Evolutionary conservation across 345 rosid genomes (phyloP), one percentile per base, ranked within the genome.

Genomic region (Camelina neglecta): DNA sequence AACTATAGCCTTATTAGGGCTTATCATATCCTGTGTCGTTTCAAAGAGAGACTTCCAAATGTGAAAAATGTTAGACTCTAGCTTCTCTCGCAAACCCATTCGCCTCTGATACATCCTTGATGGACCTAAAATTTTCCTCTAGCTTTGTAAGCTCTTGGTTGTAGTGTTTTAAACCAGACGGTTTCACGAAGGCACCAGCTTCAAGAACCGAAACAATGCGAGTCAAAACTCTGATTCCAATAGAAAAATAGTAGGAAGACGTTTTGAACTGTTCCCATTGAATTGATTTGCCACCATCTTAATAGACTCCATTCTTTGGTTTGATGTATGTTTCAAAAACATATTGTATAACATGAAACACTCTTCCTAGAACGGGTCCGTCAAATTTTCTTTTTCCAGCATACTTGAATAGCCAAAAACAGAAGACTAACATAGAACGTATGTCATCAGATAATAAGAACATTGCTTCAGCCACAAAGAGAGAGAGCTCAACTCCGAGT

Each of bases 61-160:
- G 3, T 29, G 8, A 44, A 35, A 7, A 44, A 44, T 4, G 8
- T 44, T 18, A 57, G 33, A 18, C 44, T 57, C 0, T 11, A 0
- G 13, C 18, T 39, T 69, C 65, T n/a, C 33, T 69, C 1, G 18
- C 24, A 56, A 69, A 69, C 24, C 73, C 63, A 41, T 67, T 67
- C 7, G 61, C 61, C 24, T 26, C 47, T 2, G 23, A 45, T 58
- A 45, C 65, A 70, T 31, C 15, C 15, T 16, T 42, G 18, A 11
- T 9, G 33, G 23, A 45, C n/a, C n/a, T 31, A 10, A 58, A 21
- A 5, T 8, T 45, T 7, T 59, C 47, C 21, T 31, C 57, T 45
- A 45, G 21, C 11, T 13, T 71, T 48, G 58, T 47, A 31, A 33
- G 47, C 44, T 31, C 44, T 70, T 47, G 57, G 20, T 12, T 31